Conservation (phyloP, 169 alveolate genomes). For the Cryptosporidium canis region DNA sequence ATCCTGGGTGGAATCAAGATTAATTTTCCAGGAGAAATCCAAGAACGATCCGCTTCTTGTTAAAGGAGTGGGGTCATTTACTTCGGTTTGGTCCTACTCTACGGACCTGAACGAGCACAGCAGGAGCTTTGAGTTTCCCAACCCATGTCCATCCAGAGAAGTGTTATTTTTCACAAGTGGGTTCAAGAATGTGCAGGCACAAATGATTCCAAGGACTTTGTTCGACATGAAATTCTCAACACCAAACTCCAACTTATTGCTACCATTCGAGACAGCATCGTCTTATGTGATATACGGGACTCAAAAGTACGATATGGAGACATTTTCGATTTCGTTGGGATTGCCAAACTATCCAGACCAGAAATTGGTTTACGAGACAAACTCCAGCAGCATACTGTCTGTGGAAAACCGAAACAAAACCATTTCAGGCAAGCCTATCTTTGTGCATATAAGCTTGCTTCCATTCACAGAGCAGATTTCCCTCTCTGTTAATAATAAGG, state of each 20-base stretch:
- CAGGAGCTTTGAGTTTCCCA: slow-evolving; percentile 70
- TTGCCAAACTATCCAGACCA: slow-evolving; percentile 68
- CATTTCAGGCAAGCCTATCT: slow-evolving; percentile 63
- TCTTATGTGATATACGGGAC: slow-evolving; percentile 70
- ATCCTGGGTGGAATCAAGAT: slow-evolving; percentile 66
- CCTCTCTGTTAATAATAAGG: slow-evolving; percentile 53
- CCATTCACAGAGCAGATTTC: slow-evolving; percentile 71
- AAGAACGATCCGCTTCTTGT: slow-evolving; percentile 31
- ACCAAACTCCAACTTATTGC: slow-evolving; percentile 41
- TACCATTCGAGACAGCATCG: slow-evolving; percentile 70
- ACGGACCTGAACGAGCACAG: slow-evolving; percentile 67
- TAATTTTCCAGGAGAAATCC: slow-evolving; percentile 52
- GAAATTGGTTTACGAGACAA: slow-evolving; percentile 50
- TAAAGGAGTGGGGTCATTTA: slow-evolving; percentile 58
- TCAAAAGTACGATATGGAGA: slow-evolving; percentile 57
- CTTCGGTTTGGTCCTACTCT: slow-evolving; percentile 66
- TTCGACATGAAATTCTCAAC: slow-evolving; percentile 60
- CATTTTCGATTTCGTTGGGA: slow-evolving; percentile 58
- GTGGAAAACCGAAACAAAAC: slow-evolving; percentile 16
- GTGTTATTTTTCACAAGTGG: slow-evolving; percentile 66
- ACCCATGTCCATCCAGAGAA: slow-evolving; percentile 71
- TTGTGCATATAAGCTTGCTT: slow-evolving; percentile 43
- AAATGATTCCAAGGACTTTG: slow-evolving; percentile 61
- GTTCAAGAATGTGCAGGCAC: slow-evolving; percentile 60
- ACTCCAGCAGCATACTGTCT: slow-evolving; percentile 27